A percentile compares a stretch with the other conserved stretches of the same genome.
Evolutionary conservation across 768 basidiomycete genomes (phyloP).

Genomic region (Mycena kentingensis): DNA sequence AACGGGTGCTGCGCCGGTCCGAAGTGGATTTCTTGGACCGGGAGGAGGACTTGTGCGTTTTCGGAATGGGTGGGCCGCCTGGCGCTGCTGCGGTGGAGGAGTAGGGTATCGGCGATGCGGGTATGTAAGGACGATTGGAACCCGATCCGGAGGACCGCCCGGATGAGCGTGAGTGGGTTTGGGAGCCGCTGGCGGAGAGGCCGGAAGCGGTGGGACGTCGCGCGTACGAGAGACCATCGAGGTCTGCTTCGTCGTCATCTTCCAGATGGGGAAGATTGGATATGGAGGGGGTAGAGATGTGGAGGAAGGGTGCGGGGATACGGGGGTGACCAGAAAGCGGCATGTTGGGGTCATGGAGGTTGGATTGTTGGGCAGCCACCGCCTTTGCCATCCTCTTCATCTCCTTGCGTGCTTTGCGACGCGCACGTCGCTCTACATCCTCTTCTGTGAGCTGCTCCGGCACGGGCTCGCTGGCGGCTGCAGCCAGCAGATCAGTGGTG

Average conservation of each 20-base stretch:
- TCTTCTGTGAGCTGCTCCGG: constrained; percentile 1
- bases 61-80: background rate
- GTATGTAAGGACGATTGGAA: background rate
- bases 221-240: constrained; percentile 7
- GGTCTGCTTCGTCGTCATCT: constrained; percentile 8
- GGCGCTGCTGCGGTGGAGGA: background rate
- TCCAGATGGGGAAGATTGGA: background rate
- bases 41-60: background rate
- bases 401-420: constrained; percentile 5
- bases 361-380: background rate
- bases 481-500: background rate
- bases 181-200: background rate
- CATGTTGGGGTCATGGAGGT: background rate
- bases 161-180: background rate
- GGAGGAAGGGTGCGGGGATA: constrained; percentile 1
- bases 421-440: constrained; percentile 2
- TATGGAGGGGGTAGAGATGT: background rate
- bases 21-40: background rate
- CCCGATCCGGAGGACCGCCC: background rate
- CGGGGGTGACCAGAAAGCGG: background rate
- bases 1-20: background rate
- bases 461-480: background rate
- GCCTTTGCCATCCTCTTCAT: constrained; percentile 1
- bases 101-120: background rate
- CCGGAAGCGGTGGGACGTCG: background rate